Base-by-base conservation (phyloP, 164 flowering plant species). In the Nelumbo lutea region DNA sequence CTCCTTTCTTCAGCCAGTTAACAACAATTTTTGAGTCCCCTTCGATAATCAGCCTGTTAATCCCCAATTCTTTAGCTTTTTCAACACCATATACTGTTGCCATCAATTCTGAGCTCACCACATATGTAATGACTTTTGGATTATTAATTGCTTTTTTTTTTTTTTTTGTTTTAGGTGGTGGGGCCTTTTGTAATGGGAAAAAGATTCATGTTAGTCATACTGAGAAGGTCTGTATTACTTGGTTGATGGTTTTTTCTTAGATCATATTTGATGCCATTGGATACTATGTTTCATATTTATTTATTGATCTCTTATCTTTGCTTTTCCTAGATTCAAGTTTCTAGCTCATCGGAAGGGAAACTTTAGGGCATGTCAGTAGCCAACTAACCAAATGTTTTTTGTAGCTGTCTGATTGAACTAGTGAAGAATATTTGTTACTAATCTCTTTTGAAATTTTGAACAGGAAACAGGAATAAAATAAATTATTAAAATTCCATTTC, bases 121-220 rank as follows among this genome's bases (percentile, higher is more conserved):
- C 27, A 27, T 27, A 27, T 27, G 27, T 27, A 27, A 27, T 27
- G 27, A 27, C 27, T 27, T 27, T 27, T 27, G 27, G 27, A 27
- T 27, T 27, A 27, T 27, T 27, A 27, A 27, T 27, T 27, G 27
- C 27, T 27, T 27, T 27, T 27, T 41, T 40, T 57, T 48, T 41
- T 61, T 11, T 66, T 62, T 48, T 64, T 65, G 62, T 62, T 56
- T 60, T 72, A 91, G 97, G 98, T 71, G 95, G 93, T 50, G 98
- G 98, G 69, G 88, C 95, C 66, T 88, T 84, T 79, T 90, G 95
- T 76, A 90, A 94, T 77, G 97, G 97, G 11, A 84, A 89, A 70
- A 86, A 75, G 46, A 83, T 91, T 81, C 88, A 87, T 65, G 96
- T 73, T 65, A 91, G 98, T 74, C 82, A 79, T 78, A 91, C 91